These are phyloP conservation scores for Myrica gale DNA, from an alignment of 306 rosid genomes.

Conservation along the genomic window DNA sequence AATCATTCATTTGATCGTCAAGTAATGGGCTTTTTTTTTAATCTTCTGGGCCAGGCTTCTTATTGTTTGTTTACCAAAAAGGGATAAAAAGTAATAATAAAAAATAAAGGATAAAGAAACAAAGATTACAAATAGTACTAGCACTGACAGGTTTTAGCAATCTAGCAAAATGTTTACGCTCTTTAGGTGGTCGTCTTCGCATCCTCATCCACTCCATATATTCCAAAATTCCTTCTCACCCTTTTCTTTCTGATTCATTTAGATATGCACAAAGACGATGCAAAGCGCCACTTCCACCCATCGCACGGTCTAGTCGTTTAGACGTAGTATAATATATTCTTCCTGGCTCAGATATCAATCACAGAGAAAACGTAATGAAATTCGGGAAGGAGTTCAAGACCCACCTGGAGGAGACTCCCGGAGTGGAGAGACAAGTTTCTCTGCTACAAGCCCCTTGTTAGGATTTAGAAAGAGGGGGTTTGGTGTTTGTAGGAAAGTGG, in stretches of 20 bases:
- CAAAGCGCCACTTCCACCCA: not conserved
- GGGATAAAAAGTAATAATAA: too few species aligned
- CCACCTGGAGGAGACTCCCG: slow-evolving; percentile 85
- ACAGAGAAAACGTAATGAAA: slow-evolving; percentile 49
- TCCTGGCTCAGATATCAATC: not conserved
- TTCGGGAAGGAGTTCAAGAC: slow-evolving; percentile 88
- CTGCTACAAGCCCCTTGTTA: slow-evolving; percentile 83
- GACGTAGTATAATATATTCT: not conserved
- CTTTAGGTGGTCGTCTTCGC: too few species aligned
- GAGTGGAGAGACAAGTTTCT: slow-evolving; percentile 98
- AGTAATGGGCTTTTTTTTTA: too few species aligned
- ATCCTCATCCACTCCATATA: not conserved
- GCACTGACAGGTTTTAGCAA: not conserved
- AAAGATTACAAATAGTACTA: not conserved
- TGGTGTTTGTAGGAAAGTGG: too few species aligned
- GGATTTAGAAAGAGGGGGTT: too few species aligned
- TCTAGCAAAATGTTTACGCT: too few species aligned
- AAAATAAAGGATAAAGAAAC: not conserved
- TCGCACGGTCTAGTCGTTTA: not conserved
- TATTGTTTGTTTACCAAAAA: not conserved
- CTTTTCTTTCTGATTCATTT: not conserved
- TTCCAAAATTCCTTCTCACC: slow-evolving; percentile 18
- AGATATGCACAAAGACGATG: not conserved
- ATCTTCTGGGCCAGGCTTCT: too few species aligned
- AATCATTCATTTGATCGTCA: too few species aligned